A percentile compares a stretch with the other conserved stretches of the same genome.
phyloP scores from a whole-genome alignment of 75 land plant genomes.

The Pinus taeda region DNA sequence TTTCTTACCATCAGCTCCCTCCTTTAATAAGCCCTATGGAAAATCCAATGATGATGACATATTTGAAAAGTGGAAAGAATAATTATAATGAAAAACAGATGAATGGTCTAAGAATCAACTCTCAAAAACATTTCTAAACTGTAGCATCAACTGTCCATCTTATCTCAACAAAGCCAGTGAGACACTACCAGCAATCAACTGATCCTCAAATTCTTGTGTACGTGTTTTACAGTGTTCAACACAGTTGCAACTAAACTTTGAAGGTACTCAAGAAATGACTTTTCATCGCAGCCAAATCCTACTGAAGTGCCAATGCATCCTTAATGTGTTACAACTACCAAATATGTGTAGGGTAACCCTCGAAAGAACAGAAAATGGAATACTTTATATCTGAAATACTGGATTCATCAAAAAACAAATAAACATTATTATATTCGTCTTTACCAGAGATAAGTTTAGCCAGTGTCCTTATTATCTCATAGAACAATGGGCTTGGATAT shows the following conservation, averaged over 20 bases:
- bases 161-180: no score
- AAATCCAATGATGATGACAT: neutral
- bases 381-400: neutral
- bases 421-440: neutral
- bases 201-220: neutral
- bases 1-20: conserved; percentile 54
- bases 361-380: neutral
- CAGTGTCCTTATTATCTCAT: neutral
- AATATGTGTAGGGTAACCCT: neutral
- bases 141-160: no score
- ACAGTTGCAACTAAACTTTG: neutral
- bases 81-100: neutral
- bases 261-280: neutral
- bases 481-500: neutral
- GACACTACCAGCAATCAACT: no score
- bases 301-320: neutral
- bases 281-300: neutral
- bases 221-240: neutral
- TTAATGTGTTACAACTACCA: neutral
- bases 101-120: neutral
- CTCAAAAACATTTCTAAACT: neutral
- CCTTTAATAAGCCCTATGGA: conserved; percentile 71
- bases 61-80: neutral
- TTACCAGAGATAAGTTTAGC: neutral
- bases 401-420: neutral